Conservation (phyloP, 352 stramenopile species). For the Globisporangium camurandrum region DNA sequence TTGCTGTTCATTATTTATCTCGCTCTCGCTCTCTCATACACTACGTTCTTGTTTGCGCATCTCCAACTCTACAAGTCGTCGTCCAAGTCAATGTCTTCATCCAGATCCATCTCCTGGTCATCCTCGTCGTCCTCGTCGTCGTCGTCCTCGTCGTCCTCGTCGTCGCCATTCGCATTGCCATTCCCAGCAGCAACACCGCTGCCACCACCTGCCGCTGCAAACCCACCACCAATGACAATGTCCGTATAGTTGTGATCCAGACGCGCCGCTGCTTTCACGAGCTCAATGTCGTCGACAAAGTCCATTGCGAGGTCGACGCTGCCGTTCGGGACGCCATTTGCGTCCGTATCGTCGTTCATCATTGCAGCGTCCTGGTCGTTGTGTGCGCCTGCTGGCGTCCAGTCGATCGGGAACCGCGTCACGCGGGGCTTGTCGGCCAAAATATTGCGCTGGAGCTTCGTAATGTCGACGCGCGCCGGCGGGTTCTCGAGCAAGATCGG, state of each 20-base stretch:
- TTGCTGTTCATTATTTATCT: too few species aligned
- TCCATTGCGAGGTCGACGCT: constrained; percentile 45
- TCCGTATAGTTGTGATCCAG: constrained; percentile 86
- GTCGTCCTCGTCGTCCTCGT: constrained; percentile 54
- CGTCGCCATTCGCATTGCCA: constrained; percentile 52
- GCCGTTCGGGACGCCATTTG: constrained; percentile 7
- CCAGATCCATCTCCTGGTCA: constrained; percentile 64
- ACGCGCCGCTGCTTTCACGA: constrained; percentile 79
- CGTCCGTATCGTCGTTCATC: constrained; percentile 29
- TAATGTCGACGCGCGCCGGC: constrained; percentile 77
- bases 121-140: constrained; percentile 52
- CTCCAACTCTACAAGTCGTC: constrained; percentile 48
- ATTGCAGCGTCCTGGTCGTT: constrained; percentile 39
- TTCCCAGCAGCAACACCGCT: too few species aligned
- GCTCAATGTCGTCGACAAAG: constrained; percentile 79
- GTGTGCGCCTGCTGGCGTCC: constrained; percentile 64
- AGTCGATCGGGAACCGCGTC: constrained; percentile 95
- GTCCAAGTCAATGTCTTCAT: constrained; percentile 68
- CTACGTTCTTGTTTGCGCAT: too few species aligned
- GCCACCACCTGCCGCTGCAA: background rate
- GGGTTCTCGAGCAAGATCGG: constrained; percentile 82
- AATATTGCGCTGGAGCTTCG: constrained; percentile 94
- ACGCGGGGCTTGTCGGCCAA: constrained; percentile 95
- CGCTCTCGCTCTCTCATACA: too few species aligned
- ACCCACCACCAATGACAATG: constrained; percentile 71